Evolutionary conservation across 352 stramenopile genomes (phyloP).

Genomic region (Globisporangium cylindrosporum): DNA sequence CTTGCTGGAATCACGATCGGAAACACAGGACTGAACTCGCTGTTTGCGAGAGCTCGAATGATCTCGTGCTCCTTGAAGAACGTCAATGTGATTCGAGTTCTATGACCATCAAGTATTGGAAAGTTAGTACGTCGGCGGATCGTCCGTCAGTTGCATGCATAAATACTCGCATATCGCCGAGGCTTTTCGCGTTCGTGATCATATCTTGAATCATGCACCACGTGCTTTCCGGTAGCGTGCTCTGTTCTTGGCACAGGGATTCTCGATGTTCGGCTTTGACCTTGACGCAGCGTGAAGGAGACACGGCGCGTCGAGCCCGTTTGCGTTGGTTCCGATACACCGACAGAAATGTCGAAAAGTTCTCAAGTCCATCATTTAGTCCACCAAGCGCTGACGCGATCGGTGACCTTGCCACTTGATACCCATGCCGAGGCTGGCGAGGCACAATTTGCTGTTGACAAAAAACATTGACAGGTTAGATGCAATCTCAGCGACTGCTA

Average conservation of each 20-base stretch:
- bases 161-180: constrained; percentile 46
- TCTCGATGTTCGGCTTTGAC: background rate
- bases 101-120: constrained; percentile 10
- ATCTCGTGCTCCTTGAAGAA: constrained; percentile 67
- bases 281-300: background rate
- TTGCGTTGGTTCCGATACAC: constrained; percentile 5
- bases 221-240: constrained; percentile 22
- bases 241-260: background rate
- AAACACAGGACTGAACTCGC: constrained; percentile 20
- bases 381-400: background rate
- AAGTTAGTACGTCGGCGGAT: background rate
- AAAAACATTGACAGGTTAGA: background rate
- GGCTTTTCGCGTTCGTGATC: constrained; percentile 37
- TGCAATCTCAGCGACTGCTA: background rate
- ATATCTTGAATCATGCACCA: constrained; percentile 38
- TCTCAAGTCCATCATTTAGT: background rate
- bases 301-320: background rate
- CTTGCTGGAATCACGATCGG: constrained; percentile 50
- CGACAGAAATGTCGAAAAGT: background rate
- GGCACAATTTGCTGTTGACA: constrained; percentile 6
- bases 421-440: background rate
- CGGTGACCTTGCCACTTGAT: background rate
- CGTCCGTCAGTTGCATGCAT: background rate
- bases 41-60: constrained; percentile 17
- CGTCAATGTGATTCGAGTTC: constrained; percentile 46